Conservation (phyloP, 352 stramenopile species). For the Plasmopara muralis region DNA sequence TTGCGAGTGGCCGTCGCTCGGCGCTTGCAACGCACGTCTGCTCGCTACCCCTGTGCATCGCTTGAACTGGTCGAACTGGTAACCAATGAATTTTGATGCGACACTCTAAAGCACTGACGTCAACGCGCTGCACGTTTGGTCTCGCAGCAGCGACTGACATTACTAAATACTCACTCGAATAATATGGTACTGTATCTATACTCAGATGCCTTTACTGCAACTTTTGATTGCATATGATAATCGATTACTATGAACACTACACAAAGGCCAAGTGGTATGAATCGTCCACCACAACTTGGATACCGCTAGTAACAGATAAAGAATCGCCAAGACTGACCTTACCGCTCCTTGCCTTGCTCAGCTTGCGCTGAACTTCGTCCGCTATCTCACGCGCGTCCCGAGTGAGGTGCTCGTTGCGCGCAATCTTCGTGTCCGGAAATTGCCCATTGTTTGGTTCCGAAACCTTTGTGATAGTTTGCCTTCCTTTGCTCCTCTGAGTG, state of each 20-base stretch:
- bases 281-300: slow-evolving; percentile 35
- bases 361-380: slow-evolving; percentile 38
- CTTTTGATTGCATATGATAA: slow-evolving; percentile 3
- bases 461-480: slow-evolving; percentile 33
- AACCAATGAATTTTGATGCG: slow-evolving; percentile 11
- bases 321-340: slow-evolving; percentile 1
- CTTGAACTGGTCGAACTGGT: slow-evolving; percentile 1
- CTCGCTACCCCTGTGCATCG: slow-evolving; percentile 9
- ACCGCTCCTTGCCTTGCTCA: slow-evolving; percentile 29
- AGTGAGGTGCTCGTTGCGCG: slow-evolving; percentile 46
- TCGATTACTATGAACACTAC: slow-evolving; percentile 17
- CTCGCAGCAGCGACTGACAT: not conserved
- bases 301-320: not conserved
- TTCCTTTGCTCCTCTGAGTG: not conserved
- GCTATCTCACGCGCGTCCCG: slow-evolving; percentile 49
- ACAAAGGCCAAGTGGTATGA: slow-evolving; percentile 46
- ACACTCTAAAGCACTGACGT: slow-evolving; percentile 7
- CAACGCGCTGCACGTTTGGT: slow-evolving; percentile 4
- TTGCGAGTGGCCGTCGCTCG: slow-evolving; percentile 13
- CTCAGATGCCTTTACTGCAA: slow-evolving; percentile 5
- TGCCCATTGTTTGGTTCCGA: slow-evolving; percentile 42
- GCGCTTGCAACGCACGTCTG: slow-evolving; percentile 12
- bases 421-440: slow-evolving; percentile 34
- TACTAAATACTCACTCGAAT: slow-evolving; percentile 3
- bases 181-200: not conserved